phyloP scores from a whole-genome alignment of 2,329 filamentous ascomycete species.

The Aspergillus niger region DNA sequence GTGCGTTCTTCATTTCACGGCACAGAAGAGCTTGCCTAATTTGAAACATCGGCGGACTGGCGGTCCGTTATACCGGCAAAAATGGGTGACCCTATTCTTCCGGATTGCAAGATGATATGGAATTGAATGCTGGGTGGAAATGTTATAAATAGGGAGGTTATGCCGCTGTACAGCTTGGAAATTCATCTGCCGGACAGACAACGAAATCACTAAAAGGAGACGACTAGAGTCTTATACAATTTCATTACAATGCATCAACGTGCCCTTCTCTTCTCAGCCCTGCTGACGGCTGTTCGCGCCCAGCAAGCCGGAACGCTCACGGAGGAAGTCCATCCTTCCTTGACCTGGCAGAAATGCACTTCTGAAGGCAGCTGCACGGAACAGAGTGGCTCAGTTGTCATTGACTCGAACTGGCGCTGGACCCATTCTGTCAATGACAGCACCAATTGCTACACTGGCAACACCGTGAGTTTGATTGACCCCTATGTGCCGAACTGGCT shows the following conservation, averaged over 20 bases:
- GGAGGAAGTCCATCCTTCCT: constrained; percentile 49
- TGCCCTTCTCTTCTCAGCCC: constrained; percentile 32
- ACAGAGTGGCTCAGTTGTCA: constrained; percentile 54
- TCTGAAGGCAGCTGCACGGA: constrained; percentile 54
- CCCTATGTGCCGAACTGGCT: background rate
- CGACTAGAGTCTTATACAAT: background rate
- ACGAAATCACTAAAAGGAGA: constrained; percentile 9
- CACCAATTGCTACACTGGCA: constrained; percentile 60
- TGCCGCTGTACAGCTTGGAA: constrained; percentile 9
- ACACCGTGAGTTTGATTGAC: constrained; percentile 32
- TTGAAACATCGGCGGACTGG: constrained; percentile 22
- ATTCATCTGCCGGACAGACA: constrained; percentile 32
- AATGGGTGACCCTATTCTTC: constrained; percentile 11
- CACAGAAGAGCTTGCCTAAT: constrained; percentile 5
- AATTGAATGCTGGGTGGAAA: background rate
- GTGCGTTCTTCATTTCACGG: constrained; percentile 9
- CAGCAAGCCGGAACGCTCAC: constrained; percentile 37
- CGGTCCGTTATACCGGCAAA: constrained; percentile 20
- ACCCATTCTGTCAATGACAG: constrained; percentile 50
- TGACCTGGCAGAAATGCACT: constrained; percentile 59
- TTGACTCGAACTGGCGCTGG: constrained; percentile 63
- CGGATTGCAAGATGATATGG: background rate
- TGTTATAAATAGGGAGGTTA: constrained; percentile 25
- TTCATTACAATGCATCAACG: constrained; percentile 32
- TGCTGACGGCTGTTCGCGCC: constrained; percentile 28